A percentile compares a stretch with the other conserved stretches of the same genome.
These are phyloP conservation scores for Datisca glomerata DNA, from an alignment of 306 rosid species.

Conservation along the genomic window DNA sequence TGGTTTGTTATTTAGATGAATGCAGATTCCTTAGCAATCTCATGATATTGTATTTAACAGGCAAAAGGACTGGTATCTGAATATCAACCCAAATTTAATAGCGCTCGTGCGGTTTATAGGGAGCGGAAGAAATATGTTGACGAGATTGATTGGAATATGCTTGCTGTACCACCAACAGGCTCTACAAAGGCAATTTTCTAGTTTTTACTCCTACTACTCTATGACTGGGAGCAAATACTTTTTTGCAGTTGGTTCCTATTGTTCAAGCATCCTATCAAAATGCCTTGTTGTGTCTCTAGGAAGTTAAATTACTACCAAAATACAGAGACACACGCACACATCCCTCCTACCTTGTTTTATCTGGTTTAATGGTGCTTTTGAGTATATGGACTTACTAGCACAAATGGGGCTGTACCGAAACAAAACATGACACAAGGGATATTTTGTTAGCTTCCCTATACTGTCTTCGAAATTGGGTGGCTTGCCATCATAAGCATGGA, in stretches of 20 bases:
- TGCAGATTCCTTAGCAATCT: too few species aligned
- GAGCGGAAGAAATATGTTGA: slow-evolving; percentile 87
- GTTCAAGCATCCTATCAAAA: slow-evolving; percentile 11
- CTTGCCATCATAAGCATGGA: too few species aligned
- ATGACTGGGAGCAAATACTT: slow-evolving; percentile 10
- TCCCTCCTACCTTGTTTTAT: too few species aligned
- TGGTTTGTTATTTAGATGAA: not conserved
- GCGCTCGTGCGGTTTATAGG: slow-evolving; percentile 95
- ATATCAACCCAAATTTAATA: slow-evolving; percentile 78
- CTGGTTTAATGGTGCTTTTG: too few species aligned
- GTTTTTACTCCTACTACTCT: slow-evolving; percentile 10
- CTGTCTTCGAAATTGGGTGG: too few species aligned
- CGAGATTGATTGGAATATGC: slow-evolving; percentile 85
- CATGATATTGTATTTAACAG: too few species aligned
- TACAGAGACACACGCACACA: too few species aligned
- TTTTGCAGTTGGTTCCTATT: slow-evolving; percentile 8
- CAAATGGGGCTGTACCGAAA: too few species aligned
- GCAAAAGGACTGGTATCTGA: slow-evolving; percentile 91
- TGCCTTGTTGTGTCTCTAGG: not conserved
- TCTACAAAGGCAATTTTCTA: slow-evolving; percentile 53
- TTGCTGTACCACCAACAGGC: slow-evolving; percentile 93
- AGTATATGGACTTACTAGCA: too few species aligned
- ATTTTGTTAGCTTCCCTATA: too few species aligned
- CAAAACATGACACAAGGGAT: too few species aligned
- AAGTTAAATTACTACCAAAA: too few species aligned